Evolutionary conservation across 2,329 filamentous ascomycete genomes (phyloP).

Genomic region (Cephalotrichum gorgonifer): DNA sequence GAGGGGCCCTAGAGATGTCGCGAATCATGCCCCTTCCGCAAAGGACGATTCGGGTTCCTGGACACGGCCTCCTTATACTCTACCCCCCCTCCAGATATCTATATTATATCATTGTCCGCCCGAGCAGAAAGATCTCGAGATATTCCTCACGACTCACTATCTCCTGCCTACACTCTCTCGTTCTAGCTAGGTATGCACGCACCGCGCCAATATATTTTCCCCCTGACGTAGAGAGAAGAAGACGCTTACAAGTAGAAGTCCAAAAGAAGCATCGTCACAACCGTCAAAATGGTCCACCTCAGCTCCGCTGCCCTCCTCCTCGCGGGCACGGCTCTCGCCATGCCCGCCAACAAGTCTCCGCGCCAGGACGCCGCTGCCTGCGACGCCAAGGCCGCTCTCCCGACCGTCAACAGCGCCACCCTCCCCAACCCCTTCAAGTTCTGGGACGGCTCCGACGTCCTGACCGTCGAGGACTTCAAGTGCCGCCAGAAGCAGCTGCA

Average conservation of each 20-base stretch:
- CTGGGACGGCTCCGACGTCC: slow-evolving; percentile 28
- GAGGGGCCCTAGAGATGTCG: background rate
- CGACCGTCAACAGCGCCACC: slow-evolving; percentile 24
- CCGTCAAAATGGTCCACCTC: slow-evolving; percentile 2
- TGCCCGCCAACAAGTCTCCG: slow-evolving; percentile 22
- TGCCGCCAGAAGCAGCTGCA: slow-evolving; percentile 38
- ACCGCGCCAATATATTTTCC: background rate
- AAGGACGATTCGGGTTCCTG: background rate
- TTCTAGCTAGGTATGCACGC: background rate
- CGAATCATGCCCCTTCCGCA: background rate
- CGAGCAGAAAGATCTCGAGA: background rate
- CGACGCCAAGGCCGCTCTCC: slow-evolving; percentile 17
- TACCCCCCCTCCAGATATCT: background rate
- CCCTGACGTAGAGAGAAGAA: background rate
- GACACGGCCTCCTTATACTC: background rate
- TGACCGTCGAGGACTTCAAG: slow-evolving; percentile 32
- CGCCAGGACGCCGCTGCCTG: slow-evolving; percentile 18
- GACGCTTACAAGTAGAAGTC: background rate
- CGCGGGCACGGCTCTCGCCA: slow-evolving; percentile 23
- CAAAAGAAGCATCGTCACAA: background rate
- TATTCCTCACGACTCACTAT: background rate
- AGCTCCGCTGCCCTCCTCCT: slow-evolving; percentile 9
- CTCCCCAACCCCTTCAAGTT: slow-evolving; percentile 39
- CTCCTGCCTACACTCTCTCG: background rate
- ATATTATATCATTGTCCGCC: background rate